phyloP scores from a whole-genome alignment of 2,329 filamentous ascomycete genomes.

The Teratosphaeria destructans region DNA sequence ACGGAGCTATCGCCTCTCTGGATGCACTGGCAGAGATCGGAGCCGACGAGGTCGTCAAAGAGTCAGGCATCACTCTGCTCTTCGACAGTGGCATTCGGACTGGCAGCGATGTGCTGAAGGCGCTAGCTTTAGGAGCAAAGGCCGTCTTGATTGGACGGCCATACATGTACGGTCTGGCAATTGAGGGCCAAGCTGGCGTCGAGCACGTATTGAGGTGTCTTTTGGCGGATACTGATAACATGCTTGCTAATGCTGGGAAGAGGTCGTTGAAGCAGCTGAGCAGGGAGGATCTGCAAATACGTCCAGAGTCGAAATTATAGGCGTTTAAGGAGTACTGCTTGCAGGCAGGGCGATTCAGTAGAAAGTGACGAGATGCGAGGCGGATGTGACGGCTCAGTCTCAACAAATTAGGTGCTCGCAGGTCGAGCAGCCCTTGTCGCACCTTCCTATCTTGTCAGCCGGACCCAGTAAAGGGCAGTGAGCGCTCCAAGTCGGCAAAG shows the following conservation, averaged over 20 bases:
- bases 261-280: neutral
- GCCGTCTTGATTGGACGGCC: conserved; percentile 48
- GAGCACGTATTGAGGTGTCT: conserved; percentile 21
- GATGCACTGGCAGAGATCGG: neutral
- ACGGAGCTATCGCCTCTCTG: conserved; percentile 28
- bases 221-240: conserved; percentile 9
- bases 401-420: too few species aligned
- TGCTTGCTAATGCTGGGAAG: neutral
- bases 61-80: conserved; percentile 13
- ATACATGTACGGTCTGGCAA: conserved; percentile 47
- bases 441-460: too few species aligned
- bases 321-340: neutral
- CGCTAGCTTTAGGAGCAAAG: conserved; percentile 45
- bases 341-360: too few species aligned
- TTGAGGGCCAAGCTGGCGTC: conserved; percentile 46
- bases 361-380: too few species aligned
- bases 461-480: too few species aligned
- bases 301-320: neutral
- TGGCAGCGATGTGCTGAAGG: conserved; percentile 42
- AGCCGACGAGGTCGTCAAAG: neutral
- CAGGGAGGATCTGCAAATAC: neutral
- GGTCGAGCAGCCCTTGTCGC: too few species aligned
- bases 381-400: too few species aligned
- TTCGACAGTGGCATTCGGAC: conserved; percentile 43
- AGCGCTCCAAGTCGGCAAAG: too few species aligned